These are phyloP conservation scores for Ramaria sp. DNA, from an alignment of 768 basidiomycete genomes.

Conservation along the genomic window DNA sequence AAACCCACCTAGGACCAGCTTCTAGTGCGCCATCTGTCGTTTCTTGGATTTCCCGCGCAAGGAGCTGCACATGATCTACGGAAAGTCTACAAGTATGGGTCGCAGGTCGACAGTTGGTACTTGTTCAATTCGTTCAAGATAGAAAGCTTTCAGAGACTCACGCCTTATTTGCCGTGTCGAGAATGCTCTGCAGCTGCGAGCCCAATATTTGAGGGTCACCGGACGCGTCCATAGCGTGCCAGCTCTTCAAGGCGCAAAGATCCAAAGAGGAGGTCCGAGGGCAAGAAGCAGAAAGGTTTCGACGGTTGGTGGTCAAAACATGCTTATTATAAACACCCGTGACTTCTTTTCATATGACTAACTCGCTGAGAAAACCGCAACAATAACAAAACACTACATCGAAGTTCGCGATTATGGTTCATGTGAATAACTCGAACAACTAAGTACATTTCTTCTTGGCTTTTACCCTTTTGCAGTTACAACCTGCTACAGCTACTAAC, in stretches of 20 bases:
- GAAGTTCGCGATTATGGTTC: too few species aligned
- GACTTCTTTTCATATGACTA: too few species aligned
- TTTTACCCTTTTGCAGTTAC: too few species aligned
- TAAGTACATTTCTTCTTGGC: too few species aligned
- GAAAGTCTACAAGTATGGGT: not conserved
- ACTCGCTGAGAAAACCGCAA: too few species aligned
- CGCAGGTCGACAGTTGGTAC: not conserved
- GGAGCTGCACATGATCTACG: not conserved
- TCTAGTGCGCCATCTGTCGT: not conserved
- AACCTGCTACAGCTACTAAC: too few species aligned
- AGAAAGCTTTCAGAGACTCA: not conserved
- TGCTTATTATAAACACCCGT: too few species aligned
- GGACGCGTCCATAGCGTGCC: not conserved
- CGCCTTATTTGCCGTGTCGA: not conserved
- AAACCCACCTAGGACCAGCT: not conserved
- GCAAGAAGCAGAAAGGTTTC: too few species aligned
- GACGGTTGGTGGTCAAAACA: too few species aligned
- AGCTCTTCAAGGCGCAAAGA: not conserved
- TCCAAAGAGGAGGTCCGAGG: too few species aligned
- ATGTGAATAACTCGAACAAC: too few species aligned
- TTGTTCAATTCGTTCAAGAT: not conserved
- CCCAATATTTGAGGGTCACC: not conserved
- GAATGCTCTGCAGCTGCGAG: not conserved
- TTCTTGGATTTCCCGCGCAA: not conserved
- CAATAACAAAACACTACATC: too few species aligned